phyloP scores from a whole-genome alignment of 352 stramenopile species.

The Globisporangium nagaii region DNA sequence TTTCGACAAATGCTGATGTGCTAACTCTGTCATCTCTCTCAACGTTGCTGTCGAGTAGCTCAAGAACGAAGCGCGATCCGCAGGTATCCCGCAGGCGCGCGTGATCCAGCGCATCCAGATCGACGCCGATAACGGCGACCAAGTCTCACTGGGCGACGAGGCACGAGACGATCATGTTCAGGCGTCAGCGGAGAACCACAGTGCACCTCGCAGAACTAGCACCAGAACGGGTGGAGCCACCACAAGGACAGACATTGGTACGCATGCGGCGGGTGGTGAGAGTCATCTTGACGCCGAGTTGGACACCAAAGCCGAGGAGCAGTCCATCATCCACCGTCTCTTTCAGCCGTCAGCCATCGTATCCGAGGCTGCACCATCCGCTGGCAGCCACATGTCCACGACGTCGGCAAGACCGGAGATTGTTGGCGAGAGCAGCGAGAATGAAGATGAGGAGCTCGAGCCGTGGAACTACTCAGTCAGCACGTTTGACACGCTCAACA shows the following conservation, averaged over 20 bases:
- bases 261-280: too few relatives aligned
- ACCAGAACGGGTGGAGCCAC: too few relatives aligned
- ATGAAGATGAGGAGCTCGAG: constrained; percentile 17
- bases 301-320: background rate
- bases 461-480: constrained; percentile 62
- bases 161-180: background rate
- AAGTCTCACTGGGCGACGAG: constrained; percentile 6
- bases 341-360: background rate
- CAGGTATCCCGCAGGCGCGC: constrained; percentile 29
- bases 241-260: too few relatives aligned
- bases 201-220: too few relatives aligned
- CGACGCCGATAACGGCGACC: constrained; percentile 35
- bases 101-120: constrained; percentile 48
- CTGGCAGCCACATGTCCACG: too few relatives aligned
- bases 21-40: background rate
- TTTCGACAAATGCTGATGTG: background rate
- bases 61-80: constrained; percentile 32
- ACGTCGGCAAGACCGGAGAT: too few relatives aligned
- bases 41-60: constrained; percentile 14
- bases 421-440: too few relatives aligned
- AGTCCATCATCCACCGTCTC: constrained; percentile 6
- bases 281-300: background rate
- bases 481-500: constrained; percentile 50
- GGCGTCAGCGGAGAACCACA: too few relatives aligned
- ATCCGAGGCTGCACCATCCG: background rate